Base-by-base conservation (phyloP, 371 early-diverging fungal genomes). In the Umbelopsis sp. region DNA sequence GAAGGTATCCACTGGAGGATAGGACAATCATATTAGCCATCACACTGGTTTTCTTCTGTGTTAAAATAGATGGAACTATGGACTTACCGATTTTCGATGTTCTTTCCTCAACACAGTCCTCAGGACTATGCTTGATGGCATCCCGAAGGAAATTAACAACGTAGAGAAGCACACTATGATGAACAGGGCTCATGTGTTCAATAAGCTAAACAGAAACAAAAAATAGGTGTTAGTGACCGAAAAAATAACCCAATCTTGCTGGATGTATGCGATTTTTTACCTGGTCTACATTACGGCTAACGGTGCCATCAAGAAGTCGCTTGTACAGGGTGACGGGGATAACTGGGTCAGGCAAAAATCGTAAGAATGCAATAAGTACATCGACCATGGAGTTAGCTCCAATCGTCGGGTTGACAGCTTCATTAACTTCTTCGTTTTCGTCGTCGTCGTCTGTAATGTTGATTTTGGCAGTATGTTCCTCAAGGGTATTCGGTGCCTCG, bases 361-460 rank as follows among this genome's bases (percentile, higher is more conserved):
- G 88, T 25, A 96, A 77, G 68, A 96, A 88, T 14, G 85, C 79
- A 6, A 94, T 73, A 14, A 96, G 76, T 0, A 89, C 86, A 67
- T 91, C 91, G 12, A 93, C 90, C 86, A 92, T 89, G 0, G 95
- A 90, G 72, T 93, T 91, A 6, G 94, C 89, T 0, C 94, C 90
- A 3, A 80, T 64, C n/a, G 25, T 64, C 3, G 46, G 3, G 20
- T 14, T 44, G 16, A 57, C 69, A 2, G 70, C 70, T 35, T 70
- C 45, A 0, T 37, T 52, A 6, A 51, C 45, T 12, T 71, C 68
- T 8, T 41, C 35, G 4, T 41, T 44, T 1, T 67, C 62, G 4
- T 50, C 63, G 7, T 50, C 44, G n/a, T 65, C 63, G 2, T 20
- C 41, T 12, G 41, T 64, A 16, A 25, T 50, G 3, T 41, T 29